Percentiles rank a stretch among this genome's conserved stretches.
Conservation (phyloP, 2,329 filamentous ascomycete species). For the Tolypocladium album region DNA sequence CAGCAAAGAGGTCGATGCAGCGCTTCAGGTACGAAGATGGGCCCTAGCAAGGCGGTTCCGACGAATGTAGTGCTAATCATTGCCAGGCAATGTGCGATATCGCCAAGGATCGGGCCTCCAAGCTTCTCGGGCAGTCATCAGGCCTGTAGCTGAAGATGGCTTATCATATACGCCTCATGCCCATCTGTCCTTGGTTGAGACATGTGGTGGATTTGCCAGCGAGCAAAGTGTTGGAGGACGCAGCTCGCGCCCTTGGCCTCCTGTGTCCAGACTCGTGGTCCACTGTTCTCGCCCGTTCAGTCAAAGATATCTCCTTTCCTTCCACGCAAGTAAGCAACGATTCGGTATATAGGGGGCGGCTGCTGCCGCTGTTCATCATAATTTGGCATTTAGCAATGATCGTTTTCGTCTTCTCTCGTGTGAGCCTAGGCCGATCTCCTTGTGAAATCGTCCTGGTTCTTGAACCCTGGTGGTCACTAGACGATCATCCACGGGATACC, state of each 20-base stretch:
- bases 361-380: neutral
- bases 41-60: neutral
- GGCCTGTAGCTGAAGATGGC: neutral
- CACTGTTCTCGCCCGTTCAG: neutral
- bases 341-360: neutral
- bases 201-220: neutral
- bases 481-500: neutral
- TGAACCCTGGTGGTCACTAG: neutral
- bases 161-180: neutral
- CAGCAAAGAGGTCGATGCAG: conserved; percentile 57
- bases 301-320: neutral
- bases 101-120: conserved; percentile 65
- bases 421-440: neutral
- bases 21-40: conserved; percentile 51
- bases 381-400: neutral
- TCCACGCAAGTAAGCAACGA: neutral
- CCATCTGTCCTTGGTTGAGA: neutral
- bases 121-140: conserved; percentile 28
- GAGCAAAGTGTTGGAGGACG: neutral
- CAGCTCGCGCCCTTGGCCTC: neutral
- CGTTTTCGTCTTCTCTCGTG: neutral
- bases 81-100: conserved; percentile 83
- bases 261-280: neutral
- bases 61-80: conserved; percentile 5
- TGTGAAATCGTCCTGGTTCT: conserved; percentile 9